Base-by-base conservation (phyloP, 164 flowering plant species). In the Kalanchoe fedtschenkoi region DNA sequence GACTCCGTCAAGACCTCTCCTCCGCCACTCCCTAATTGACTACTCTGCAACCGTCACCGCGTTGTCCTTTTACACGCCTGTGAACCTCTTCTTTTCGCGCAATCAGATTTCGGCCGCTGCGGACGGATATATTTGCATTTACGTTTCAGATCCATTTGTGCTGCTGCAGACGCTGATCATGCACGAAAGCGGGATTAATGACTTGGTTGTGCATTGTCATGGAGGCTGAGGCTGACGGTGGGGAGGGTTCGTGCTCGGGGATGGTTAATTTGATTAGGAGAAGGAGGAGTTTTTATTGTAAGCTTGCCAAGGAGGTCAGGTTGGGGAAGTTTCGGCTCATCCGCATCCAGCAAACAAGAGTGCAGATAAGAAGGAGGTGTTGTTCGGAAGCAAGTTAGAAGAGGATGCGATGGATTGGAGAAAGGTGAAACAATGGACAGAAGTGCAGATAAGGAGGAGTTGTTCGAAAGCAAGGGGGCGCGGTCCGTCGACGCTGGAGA, bases 201-300 rank as follows among this genome's bases (percentile, higher is more conserved):
- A 86, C 46, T 58, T 90, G 5, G 53, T 81, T 6, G 72, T 93
- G 8, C 98, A 93, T 80, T 83, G 0, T 78, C 95, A 4, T 95
- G 98, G 53, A 77, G 70, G 74, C 30, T 90, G 39, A 95, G 87
- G 15, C 57, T 93, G 66, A 76, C 87, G 0, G 95, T 93, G 1
- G 90, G 89, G 19, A 64, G 81, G 15, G 98, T 62, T 77, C 79
- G 68, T 83, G 90, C 62, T 70, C 90, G 68, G 93, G 77, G 19
- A 83, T 93, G 92, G 55, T 81, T 59, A 90, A 90, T 74, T 76
- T 93, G 74, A 81, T 90, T 39, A 73, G 91, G n/a, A 97, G 96
- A 24, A 75, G 83, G 73, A 70, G 95, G 81, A 93, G 93, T 59
- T 93, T 85, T 62, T 78, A 58, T 66, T 81, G 92, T 66, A 74